phyloP scores from a whole-genome alignment of 2,329 filamentous ascomycete species.

The Penicillium aurantiogriseum region DNA sequence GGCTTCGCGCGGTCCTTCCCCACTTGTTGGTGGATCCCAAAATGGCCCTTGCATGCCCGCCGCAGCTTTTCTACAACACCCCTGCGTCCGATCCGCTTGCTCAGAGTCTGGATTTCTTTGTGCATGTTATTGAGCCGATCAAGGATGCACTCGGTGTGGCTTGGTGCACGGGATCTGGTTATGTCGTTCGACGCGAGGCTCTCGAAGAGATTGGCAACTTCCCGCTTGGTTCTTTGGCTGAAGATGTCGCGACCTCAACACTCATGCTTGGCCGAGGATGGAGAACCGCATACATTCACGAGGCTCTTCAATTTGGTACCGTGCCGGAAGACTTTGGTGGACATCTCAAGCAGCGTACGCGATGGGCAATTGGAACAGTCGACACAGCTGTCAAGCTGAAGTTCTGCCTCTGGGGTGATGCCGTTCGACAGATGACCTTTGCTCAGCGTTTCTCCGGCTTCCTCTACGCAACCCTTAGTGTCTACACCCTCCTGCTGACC shows the following conservation, averaged over 20 bases:
- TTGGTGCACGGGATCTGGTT: constrained; percentile 66
- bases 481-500: constrained; percentile 57
- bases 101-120: constrained; percentile 59
- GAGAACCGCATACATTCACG: constrained; percentile 61
- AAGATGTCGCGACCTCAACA: constrained; percentile 61
- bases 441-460: constrained; percentile 61
- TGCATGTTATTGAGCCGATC: constrained; percentile 52
- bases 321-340: constrained; percentile 39
- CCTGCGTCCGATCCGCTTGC: constrained; percentile 58
- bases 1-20: constrained; percentile 60
- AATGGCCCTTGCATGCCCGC: constrained; percentile 60
- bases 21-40: constrained; percentile 58
- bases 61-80: constrained; percentile 64
- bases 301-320: constrained; percentile 60
- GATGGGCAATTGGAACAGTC: constrained; percentile 50
- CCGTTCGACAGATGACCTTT: constrained; percentile 54
- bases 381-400: constrained; percentile 61
- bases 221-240: constrained; percentile 58
- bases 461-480: constrained; percentile 55
- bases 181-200: constrained; percentile 58
- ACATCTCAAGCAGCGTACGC: constrained; percentile 38
- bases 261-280: constrained; percentile 61
- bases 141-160: constrained; percentile 52
- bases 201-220: constrained; percentile 63
- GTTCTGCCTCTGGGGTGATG: constrained; percentile 58